Evolutionary conservation across 495 filamentous ascomycete species (phyloP), one percentile per base, ranked within the genome.

Genomic region (Daldinia caldariorum): DNA sequence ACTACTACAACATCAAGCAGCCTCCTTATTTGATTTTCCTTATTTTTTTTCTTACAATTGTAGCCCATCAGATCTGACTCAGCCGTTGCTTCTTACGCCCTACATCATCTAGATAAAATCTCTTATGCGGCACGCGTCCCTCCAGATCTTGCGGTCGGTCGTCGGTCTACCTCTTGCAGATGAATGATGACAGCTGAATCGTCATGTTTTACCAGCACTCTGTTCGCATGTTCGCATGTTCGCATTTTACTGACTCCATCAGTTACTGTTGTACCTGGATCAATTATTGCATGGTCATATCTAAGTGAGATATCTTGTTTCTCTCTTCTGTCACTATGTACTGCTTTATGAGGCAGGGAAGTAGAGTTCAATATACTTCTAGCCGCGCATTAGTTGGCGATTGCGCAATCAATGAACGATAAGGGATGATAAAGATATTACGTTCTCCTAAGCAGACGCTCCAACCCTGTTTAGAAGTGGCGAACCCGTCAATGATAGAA

Each of bases 31-130:
- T 3, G 26, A 26, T 26, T 26, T 26, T 26, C 26, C 26, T 26
- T 26, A 26, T 13, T 5, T 38, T 34, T 20, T 61, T 2, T 6
- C 53, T 32, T 49, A 35, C 34, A 7, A 35, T 5, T 5, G 34
- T 35, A 32, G 45, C 66, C 66, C 14, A 18, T 37, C 6, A 54
- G 41, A 20, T 69, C 43, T 64, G 56, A 69, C 41, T 64, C 67
- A 69, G 61, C 60, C 26, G 56, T 32, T 32, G 34, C 8, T 53
- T 22, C 1, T 1, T 26, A 26, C 26, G 26, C 26, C 26, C 26
- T 61, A 59, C 16, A 50, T 50, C 38, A 53, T 35, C 18, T 20
- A n/a, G 50, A 6, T 49, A 31, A 59, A 59, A 59, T 31, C 13
- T 14, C 31, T 31, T 39, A 47, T 16, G 47, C 47, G 14, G 55